phyloP scores from a whole-genome alignment of 768 basidiomycete genomes.

The Crucibulum laeve region DNA sequence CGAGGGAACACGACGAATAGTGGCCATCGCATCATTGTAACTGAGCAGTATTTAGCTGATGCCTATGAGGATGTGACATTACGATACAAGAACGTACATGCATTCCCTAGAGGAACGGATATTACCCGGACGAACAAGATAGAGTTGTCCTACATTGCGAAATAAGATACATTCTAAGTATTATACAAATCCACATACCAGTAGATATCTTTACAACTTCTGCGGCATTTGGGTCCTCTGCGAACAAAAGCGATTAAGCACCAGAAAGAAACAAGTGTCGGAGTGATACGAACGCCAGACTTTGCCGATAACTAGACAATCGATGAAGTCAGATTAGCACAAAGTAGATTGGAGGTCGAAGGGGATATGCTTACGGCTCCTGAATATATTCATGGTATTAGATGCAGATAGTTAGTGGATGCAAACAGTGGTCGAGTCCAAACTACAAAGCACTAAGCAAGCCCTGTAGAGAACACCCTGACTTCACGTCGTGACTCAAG shows the following conservation, averaged over 20 bases:
- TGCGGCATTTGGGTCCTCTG: slow-evolving; percentile 91
- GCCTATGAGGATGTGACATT: neutral
- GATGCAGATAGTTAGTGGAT: slow-evolving; percentile 7
- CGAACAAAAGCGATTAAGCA: slow-evolving; percentile 7
- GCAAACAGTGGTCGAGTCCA: slow-evolving; percentile 10
- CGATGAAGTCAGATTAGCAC: slow-evolving; percentile 3
- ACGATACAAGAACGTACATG: slow-evolving; percentile 62
- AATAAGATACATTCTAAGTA: slow-evolving; percentile 3
- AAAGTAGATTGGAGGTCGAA: slow-evolving; percentile 2
- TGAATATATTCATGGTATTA: slow-evolving; percentile 76
- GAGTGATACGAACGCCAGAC: slow-evolving; percentile 80
- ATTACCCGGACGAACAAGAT: slow-evolving; percentile 86
- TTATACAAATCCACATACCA: slow-evolving; percentile 25
- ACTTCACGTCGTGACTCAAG: slow-evolving; percentile 33
- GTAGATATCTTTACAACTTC: slow-evolving; percentile 94
- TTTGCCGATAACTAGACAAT: slow-evolving; percentile 71
- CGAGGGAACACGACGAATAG: slow-evolving; percentile 79
- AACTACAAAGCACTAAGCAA: neutral
- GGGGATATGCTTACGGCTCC: slow-evolving; percentile 54
- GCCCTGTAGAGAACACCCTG: neutral
- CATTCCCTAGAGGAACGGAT: slow-evolving; percentile 92
- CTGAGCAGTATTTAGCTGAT: slow-evolving; percentile 33
- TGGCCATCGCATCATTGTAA: slow-evolving; percentile 93
- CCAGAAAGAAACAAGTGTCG: slow-evolving; percentile 9
- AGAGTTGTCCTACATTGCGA: slow-evolving; percentile 59